Base-by-base conservation (phyloP, 148 eudicot genomes). In the Bassia scoparia region DNA sequence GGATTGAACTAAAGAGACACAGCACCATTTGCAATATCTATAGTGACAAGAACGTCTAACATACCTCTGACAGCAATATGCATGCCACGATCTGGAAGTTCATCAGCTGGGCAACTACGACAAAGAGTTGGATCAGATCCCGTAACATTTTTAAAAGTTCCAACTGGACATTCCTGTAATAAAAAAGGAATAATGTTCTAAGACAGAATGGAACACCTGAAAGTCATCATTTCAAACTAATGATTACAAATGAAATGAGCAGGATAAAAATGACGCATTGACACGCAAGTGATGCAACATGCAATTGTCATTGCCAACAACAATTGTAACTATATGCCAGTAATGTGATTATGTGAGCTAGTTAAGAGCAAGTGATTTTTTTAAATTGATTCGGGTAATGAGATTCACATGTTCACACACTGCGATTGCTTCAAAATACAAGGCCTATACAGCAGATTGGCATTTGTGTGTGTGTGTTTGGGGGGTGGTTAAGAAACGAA, bases 81-180 rank as follows among this genome's bases (percentile, higher is more conserved):
- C 43, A 82, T 62, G 53, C 91, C 99, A 82, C 99, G 97, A 46
- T 43, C 85, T 27, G 99, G 97, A 79, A 95, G 93, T 84, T 87
- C 88, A 75, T 74, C 30, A 56, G 89, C 61, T 43, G 96, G 99
- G 80, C 99, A 95, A 24, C 77, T 82, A 76, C 10, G 79, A 82
- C 99, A 95, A 70, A 91, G 93, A 71, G 79, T 77, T 59, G 77
- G 61, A 71, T 84, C 86, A 83, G 99, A 95, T 38, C 99, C 99
- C 60, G 89, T 87, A 41, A 81, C 80, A 84, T 95, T 95, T 82
- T 95, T 95, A 82, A 79, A 95, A 37, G 96, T 95, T 50, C 99
- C 99, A 80, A 87, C 77, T 13, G 97, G 99, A 78, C 99, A 95
- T 87, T 89, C 99, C 99, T 95, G 89, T 67, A 53, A 78, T 33